Evolutionary conservation across 83 land plant species (phyloP).

Genomic region (Larix sibirica): DNA sequence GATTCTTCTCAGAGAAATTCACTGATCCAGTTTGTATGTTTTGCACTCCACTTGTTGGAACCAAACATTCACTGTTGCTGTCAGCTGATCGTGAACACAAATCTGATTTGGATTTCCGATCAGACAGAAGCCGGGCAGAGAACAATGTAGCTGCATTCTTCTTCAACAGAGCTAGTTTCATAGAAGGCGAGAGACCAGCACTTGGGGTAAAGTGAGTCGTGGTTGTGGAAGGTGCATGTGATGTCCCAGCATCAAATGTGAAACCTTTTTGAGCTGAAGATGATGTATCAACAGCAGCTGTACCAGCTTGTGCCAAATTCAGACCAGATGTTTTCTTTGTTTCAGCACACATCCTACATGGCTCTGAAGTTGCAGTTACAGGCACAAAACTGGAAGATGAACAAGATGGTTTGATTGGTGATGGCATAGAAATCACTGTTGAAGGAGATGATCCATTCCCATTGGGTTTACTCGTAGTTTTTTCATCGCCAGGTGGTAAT

Average conservation of each 20-base stretch:
- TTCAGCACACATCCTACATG: conserved; percentile 8
- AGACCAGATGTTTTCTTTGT: not conserved
- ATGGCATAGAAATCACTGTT: not conserved
- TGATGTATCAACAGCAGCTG: not conserved
- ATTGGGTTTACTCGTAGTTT: not conserved
- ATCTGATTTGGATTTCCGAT: conserved; percentile 1
- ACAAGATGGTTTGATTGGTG: conserved; percentile 10
- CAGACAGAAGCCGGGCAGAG: not conserved
- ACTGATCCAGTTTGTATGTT: not conserved
- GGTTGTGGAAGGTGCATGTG: not conserved
- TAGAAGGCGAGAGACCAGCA: not conserved
- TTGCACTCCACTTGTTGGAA: not conserved
- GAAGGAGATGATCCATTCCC: not conserved
- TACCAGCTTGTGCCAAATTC: not conserved
- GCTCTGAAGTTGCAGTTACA: not conserved
- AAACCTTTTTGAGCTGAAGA: not conserved
- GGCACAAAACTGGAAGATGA: not conserved
- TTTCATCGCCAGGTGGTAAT: not conserved
- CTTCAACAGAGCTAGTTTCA: not conserved
- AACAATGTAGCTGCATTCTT: conserved; percentile 15
- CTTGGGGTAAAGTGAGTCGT: not conserved
- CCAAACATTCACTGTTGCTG: not conserved
- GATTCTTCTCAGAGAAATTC: not conserved
- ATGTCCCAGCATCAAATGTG: conserved; percentile 9
- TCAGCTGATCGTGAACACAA: not conserved